These are phyloP conservation scores for Amorphotheca resinae DNA, from an alignment of 495 filamentous ascomycete species.

Conservation along the genomic window DNA sequence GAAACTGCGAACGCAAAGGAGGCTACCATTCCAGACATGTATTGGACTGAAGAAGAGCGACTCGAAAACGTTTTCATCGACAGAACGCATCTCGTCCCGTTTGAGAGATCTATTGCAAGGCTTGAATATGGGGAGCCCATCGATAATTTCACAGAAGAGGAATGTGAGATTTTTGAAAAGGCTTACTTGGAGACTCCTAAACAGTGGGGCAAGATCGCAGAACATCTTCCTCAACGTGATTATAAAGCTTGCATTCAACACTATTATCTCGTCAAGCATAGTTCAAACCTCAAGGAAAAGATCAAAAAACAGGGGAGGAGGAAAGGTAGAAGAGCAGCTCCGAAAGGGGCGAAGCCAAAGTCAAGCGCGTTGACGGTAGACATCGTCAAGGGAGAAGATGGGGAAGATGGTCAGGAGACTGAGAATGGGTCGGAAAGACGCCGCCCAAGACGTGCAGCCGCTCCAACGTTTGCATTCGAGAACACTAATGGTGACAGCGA, in stretches of 20 bases:
- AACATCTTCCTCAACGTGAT: constrained; percentile 54
- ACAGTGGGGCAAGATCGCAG: constrained; percentile 83
- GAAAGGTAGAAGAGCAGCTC: constrained; percentile 31
- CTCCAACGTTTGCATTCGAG: constrained; percentile 37
- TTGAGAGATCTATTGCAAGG: constrained; percentile 50
- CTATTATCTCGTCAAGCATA: constrained; percentile 89
- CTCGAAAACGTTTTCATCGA: constrained; percentile 49
- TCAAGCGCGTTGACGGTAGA: constrained; percentile 68
- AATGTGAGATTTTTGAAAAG: constrained; percentile 65
- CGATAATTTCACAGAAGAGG: constrained; percentile 74
- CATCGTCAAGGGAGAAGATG: constrained; percentile 43
- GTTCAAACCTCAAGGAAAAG: constrained; percentile 76
- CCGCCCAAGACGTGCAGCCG: constrained; percentile 40
- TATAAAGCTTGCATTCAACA: constrained; percentile 85
- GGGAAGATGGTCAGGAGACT: constrained; percentile 37
- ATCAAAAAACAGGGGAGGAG: constrained; percentile 58
- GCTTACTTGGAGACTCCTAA: constrained; percentile 74
- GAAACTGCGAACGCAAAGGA: constrained; percentile 71
- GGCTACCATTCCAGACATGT: constrained; percentile 72
- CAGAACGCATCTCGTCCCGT: constrained; percentile 54
- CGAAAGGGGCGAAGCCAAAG: constrained; percentile 43
- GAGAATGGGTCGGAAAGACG: constrained; percentile 36
- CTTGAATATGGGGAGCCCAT: constrained; percentile 64
- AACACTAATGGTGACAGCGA: constrained; percentile 40
- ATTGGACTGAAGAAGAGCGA: constrained; percentile 30